Conservation (phyloP, 2,329 filamentous ascomycete genomes). For the Fusarium chaquense region DNA sequence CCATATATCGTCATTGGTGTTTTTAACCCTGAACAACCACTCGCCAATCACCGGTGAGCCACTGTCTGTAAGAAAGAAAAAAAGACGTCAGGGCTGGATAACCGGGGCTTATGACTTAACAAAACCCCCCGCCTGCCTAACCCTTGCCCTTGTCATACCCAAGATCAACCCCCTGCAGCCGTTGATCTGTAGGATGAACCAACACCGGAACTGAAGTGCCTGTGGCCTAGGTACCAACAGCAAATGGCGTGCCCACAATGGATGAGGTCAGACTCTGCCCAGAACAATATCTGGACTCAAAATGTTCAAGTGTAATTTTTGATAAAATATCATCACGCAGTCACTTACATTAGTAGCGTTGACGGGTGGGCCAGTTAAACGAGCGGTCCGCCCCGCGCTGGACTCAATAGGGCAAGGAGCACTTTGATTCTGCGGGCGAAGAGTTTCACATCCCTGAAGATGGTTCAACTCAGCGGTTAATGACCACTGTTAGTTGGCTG, state of each 20-base stretch:
- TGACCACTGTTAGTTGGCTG: constrained; percentile 6
- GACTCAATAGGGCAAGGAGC: constrained; percentile 5
- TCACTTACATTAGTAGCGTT: constrained; percentile 12
- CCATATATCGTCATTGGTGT: background rate
- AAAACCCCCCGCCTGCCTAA: background rate
- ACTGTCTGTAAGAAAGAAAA: too few species aligned
- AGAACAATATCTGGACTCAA: background rate
- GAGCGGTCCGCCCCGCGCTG: constrained; percentile 11
- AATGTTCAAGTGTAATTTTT: constrained; percentile 5
- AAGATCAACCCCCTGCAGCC: constrained; percentile 3
- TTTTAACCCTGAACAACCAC: background rate
- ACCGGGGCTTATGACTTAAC: background rate
- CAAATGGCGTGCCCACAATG: background rate
- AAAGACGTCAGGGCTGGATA: background rate
- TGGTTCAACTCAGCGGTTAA: constrained; percentile 15
- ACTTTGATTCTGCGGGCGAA: constrained; percentile 3
- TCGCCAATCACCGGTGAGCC: too few species aligned
- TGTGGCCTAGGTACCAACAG: too few species aligned
- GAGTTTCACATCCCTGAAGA: constrained; percentile 16
- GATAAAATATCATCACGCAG: background rate
- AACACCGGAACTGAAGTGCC: background rate
- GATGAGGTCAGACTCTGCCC: constrained; percentile 1
- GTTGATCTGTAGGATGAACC: constrained; percentile 4
- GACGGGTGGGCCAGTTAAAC: constrained; percentile 10
- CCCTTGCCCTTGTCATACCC: background rate